Base-by-base conservation (phyloP, 2,329 filamentous ascomycete species). In the Sarocladium brachiariae region DNA sequence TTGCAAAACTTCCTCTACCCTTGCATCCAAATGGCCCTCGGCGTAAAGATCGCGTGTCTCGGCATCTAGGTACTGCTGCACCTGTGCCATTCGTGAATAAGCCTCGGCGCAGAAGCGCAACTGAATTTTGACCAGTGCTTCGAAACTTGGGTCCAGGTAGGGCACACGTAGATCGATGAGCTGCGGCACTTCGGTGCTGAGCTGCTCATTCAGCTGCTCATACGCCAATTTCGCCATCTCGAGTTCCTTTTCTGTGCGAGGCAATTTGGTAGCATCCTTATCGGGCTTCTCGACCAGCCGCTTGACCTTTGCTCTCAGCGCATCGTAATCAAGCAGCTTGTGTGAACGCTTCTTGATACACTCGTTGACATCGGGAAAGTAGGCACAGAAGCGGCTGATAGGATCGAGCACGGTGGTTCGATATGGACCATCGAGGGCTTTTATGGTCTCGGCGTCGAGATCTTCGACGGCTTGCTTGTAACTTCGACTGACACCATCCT, bases 401-500 rank as follows among this genome's bases (percentile, higher is more conserved):
- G 93, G 93, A 60, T 99, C 93, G 45, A 99, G 79, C 24, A 99
- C 93, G 5, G 93, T 97, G 38, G 87, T 87, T 69, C 87, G 81
- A 71, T 96, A 99, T 43, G 93, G 95, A 3, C 93, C 93, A 69
- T 99, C 93, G 56, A 99, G 77, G 6, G 93, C 93, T 70, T 99
- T 99, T 71, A 99, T 96, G 1, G 93, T 99, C 70, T 99, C 95
- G 50, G 93, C 87, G 67, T 99, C 95, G 46, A 99, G 79, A 65
- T 99, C 93, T 65, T 96, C 93, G 18, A 99, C 95, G 8, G 93
- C 93, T 68, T 97, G 91, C 71, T 97, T 99, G 75, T 99, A 99
- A 66, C 89, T 95, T 65, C 92, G 81, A 70, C 88, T 95, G 53
- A 99, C 93, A 51, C 93, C 93, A 66, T 99, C 95, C 62, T 84